These are phyloP conservation scores for Anacardium occidentale DNA, from an alignment of 345 rosid genomes.

Conservation along the genomic window DNA sequence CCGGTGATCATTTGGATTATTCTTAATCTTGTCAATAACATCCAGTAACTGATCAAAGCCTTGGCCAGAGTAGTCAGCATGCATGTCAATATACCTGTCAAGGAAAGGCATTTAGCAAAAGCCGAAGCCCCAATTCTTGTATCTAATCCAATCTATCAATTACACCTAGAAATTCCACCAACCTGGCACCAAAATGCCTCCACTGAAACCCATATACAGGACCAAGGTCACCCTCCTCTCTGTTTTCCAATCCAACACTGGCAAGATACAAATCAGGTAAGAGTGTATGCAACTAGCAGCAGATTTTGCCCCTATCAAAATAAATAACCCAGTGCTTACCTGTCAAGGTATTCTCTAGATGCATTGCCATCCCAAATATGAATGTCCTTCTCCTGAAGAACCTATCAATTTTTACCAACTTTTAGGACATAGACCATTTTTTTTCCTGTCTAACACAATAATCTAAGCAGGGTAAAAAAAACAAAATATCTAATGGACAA, in stretches of 20 bases:
- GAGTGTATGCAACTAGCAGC: no score
- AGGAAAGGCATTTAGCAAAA: neutral
- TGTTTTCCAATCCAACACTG: neutral
- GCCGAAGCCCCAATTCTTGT: neutral
- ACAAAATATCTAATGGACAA: neutral
- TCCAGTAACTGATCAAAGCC: conserved; percentile 94
- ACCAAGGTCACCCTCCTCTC: neutral
- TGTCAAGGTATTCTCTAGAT: neutral
- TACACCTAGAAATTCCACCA: no score
- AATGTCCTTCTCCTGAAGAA: conserved; percentile 57
- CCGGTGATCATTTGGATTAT: conserved; percentile 84
- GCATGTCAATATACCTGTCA: conserved; percentile 83
- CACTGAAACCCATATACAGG: neutral
- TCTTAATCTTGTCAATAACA: conserved; percentile 88
- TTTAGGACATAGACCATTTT: conserved; percentile 12
- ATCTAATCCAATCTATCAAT: no score
- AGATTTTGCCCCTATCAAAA: no score
- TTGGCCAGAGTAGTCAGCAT: conserved; percentile 89
- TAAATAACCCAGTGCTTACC: neutral
- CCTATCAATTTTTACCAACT: conserved; percentile 39
- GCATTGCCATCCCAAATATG: neutral
- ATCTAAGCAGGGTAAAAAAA: neutral
- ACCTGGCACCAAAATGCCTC: no score
- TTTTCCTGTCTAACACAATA: neutral
- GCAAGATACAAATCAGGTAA: no score